Evolutionary conservation across 345 rosid species (phyloP), one percentile per base, ranked within the genome.

Genomic region (Rhizophora mangle): DNA sequence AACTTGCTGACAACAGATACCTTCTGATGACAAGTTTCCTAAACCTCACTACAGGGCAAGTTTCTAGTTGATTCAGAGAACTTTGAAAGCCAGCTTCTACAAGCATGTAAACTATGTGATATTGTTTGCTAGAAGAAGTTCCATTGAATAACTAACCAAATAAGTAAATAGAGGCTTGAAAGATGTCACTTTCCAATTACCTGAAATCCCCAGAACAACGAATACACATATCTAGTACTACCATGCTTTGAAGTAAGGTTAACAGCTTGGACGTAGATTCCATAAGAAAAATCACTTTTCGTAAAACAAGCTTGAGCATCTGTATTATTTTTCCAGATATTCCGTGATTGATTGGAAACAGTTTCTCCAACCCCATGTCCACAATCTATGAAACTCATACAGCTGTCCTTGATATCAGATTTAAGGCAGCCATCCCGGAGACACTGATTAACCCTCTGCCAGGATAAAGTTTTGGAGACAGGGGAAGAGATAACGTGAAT

Each of bases 121-220:
- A 21, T 55, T 26, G 15, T 26, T 26, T 55, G 60, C 29, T 55
- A 55, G 60, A 22, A 55, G 15, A 55, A 55, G 43, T 30, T 54
- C 20, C 37, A 43, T 20, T 60, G 66, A 64, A 27, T 30, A 6
- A 46, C 10, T 1, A 18, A 61, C 36, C 49, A 11, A 43, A 34
- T 19, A 67, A 64, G 31, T 20, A 27, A 53, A 37, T 24, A 30
- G 46, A 31, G 29, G 55, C 36, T 37, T 47, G 58, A 67, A 56
- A 5, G n/a, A 63, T 31, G 39, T 18, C 2, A 64, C 9, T 15
- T 52, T 27, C 29, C 37, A 7, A 13, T 32, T 84, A 91, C 98
- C 96, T 91, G 98, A 67, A 94, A 91, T 47, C 98, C 98, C 98
- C 97, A 94, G 65, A 88, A 94, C 63, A 94, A 76, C 16, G 97